These are phyloP conservation scores for Neurospora cerealis DNA, from an alignment of 495 filamentous ascomycete species.

Conservation along the genomic window DNA sequence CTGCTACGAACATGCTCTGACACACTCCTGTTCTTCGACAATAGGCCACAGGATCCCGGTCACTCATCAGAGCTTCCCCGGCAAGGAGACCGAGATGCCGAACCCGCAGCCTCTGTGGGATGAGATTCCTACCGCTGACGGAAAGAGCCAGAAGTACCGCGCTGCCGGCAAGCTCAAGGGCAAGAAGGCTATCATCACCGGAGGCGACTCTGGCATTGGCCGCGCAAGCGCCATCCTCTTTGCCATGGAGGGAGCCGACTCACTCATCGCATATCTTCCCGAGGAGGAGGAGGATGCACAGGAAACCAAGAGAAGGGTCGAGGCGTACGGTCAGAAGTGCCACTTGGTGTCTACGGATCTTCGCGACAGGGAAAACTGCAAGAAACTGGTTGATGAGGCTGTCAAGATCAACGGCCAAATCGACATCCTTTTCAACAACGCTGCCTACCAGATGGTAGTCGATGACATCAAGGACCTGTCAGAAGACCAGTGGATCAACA, in stretches of 20 bases:
- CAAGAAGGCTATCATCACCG: constrained; percentile 72
- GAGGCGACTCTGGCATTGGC: constrained; percentile 76
- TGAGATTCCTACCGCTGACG: constrained; percentile 59
- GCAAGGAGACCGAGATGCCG: constrained; percentile 55
- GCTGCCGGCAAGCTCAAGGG: constrained; percentile 67
- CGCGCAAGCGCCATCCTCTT: constrained; percentile 69
- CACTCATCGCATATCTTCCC: constrained; percentile 63
- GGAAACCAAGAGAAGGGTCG: constrained; percentile 59
- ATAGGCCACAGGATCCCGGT: constrained; percentile 61
- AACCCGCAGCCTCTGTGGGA: constrained; percentile 51
- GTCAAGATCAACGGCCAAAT: constrained; percentile 47
- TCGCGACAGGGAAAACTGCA: constrained; percentile 53
- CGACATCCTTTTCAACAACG: constrained; percentile 76
- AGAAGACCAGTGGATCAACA: constrained; percentile 73
- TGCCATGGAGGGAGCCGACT: constrained; percentile 74
- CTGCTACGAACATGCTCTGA: background rate
- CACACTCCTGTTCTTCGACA: background rate
- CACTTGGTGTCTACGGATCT: constrained; percentile 53
- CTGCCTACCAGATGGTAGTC: constrained; percentile 64
- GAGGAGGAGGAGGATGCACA: constrained; percentile 70
- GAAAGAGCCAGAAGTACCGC: constrained; percentile 65
- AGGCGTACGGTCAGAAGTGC: constrained; percentile 54
- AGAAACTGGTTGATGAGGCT: constrained; percentile 56
- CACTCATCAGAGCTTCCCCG: constrained; percentile 57
- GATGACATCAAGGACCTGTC: constrained; percentile 60